Base-by-base conservation (phyloP, 306 rosid species). In the Betula pendula region DNA sequence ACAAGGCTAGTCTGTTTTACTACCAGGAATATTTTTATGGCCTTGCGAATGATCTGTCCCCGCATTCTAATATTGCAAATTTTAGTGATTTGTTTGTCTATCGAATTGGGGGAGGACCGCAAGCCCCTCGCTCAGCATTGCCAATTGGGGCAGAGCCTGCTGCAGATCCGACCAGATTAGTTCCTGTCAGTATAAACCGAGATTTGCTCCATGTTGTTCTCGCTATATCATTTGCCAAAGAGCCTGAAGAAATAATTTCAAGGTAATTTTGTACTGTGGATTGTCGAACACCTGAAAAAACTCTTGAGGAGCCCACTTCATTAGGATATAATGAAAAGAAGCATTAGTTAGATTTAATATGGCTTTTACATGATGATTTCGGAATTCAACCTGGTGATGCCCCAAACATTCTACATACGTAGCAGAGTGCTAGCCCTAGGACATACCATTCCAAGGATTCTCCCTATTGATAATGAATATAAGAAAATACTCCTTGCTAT, bases 131-230 rank as follows among this genome's bases (percentile, higher is more conserved):
- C 8, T 95, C 97, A 49, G 98, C 98, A 71, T 80, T 95, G 88
- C 98, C 97, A 49, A 92, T 95, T 82, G 98, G 99, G 71, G 99
- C 99, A 53, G 97, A 95, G 83, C 99, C 99, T 70, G 91, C 93
- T 3, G 97, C 97, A 42, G 97, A 92, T 70, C 97, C 99, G 48
- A 92, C 93, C 29, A 87, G 97, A 84, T 84, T 92, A 70, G 97
- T 88, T 48, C 92, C 91, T 72, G 96, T 91, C 59, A 90, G 86
- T 77, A 87, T 91, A 70, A 89, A 85, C 82, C 88, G 81, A 71
- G 99, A 95, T 84, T 85, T 95, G 87, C 96, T 92, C 62, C 96
- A 88, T 68, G 19, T 78, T 17, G 92, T 95, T 72, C 97, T 95
- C 19, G 97, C 97, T 65, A 91, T 95, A 77, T 95, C 97, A 75